phyloP scores from a whole-genome alignment of 2,329 filamentous ascomycete species.

The Phaeosphaeria sp. region DNA sequence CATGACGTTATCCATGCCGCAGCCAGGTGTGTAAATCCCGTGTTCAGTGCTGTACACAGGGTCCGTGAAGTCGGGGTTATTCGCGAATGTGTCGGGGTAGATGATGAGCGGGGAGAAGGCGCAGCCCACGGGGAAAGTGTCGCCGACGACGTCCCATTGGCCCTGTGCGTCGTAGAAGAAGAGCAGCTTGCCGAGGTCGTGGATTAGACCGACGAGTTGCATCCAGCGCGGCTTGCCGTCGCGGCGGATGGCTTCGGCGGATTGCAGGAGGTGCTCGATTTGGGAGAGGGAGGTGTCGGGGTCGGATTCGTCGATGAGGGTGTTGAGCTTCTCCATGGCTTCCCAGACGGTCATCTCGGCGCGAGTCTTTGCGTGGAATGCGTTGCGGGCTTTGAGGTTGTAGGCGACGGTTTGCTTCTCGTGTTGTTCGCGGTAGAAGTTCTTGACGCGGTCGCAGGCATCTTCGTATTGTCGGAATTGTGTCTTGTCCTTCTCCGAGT shows the following conservation, averaged over 20 bases:
- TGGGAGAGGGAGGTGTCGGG: constrained; percentile 87
- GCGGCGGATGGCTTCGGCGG: constrained; percentile 85
- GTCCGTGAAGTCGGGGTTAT: constrained; percentile 77
- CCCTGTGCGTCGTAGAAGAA: constrained; percentile 84
- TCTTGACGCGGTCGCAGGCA: constrained; percentile 83
- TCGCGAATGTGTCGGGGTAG: constrained; percentile 77
- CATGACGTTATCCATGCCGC: constrained; percentile 87
- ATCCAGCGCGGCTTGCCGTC: constrained; percentile 86
- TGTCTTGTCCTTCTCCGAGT: constrained; percentile 77
- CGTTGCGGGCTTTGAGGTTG: constrained; percentile 80
- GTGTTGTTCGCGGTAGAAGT: constrained; percentile 79
- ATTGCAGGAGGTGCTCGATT: constrained; percentile 88
- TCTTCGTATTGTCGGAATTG: constrained; percentile 84
- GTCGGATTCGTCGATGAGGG: constrained; percentile 88
- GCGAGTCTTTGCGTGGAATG: constrained; percentile 71
- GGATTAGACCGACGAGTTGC: constrained; percentile 78
- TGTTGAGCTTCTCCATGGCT: constrained; percentile 92
- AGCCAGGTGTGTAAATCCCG: constrained; percentile 81
- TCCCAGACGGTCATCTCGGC: constrained; percentile 87
- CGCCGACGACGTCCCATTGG: constrained; percentile 93
- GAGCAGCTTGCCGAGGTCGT: constrained; percentile 81
- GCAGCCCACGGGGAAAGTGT: constrained; percentile 82
- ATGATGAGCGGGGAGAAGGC: constrained; percentile 79
- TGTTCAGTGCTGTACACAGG: constrained; percentile 75
- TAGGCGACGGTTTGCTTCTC: constrained; percentile 79